phyloP scores from a whole-genome alignment of 768 basidiomycete species.

The Termitomyces eurrhizus region DNA sequence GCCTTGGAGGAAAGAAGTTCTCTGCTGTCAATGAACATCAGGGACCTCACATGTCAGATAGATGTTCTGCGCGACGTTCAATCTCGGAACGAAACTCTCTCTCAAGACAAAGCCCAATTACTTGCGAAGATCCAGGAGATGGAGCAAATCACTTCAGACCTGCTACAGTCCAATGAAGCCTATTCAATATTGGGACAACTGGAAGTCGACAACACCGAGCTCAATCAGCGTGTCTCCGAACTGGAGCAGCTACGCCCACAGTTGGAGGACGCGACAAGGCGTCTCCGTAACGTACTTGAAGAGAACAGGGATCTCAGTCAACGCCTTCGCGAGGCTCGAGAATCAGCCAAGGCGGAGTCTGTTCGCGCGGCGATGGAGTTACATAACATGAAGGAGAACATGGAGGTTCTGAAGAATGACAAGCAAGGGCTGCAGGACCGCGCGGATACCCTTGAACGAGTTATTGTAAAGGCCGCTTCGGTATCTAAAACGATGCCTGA shows the following conservation, averaged over 20 bases:
- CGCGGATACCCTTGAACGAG: conserved; percentile 27
- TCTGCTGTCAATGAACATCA: conserved; percentile 9
- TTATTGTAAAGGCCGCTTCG: conserved; percentile 23
- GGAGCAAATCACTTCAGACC: conserved; percentile 27
- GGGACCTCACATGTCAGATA: conserved; percentile 9
- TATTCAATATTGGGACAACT: conserved; percentile 23
- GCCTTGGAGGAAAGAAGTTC: conserved; percentile 6
- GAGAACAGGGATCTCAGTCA: conserved; percentile 22
- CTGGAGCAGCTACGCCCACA: conserved; percentile 4
- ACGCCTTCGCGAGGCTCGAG: conserved; percentile 18
- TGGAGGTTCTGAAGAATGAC: conserved; percentile 24
- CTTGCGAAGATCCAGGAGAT: conserved; percentile 22
- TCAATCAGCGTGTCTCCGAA: conserved; percentile 9
- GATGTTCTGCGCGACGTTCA: conserved; percentile 16
- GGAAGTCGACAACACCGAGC: conserved; percentile 9
- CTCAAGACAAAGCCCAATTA: conserved; percentile 24
- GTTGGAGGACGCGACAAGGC: conserved; percentile 6
- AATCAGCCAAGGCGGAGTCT: conserved; percentile 18
- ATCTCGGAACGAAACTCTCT: conserved; percentile 22
- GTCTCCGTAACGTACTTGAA: conserved; percentile 20
- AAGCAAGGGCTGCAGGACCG: conserved; percentile 26
- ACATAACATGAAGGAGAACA: conserved; percentile 19
- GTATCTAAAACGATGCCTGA: conserved; percentile 25
- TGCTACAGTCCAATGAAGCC: conserved; percentile 23
- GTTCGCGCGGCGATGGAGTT: conserved; percentile 7